Base-by-base conservation (phyloP, 768 basidiomycete genomes). In the Mycena rosella region DNA sequence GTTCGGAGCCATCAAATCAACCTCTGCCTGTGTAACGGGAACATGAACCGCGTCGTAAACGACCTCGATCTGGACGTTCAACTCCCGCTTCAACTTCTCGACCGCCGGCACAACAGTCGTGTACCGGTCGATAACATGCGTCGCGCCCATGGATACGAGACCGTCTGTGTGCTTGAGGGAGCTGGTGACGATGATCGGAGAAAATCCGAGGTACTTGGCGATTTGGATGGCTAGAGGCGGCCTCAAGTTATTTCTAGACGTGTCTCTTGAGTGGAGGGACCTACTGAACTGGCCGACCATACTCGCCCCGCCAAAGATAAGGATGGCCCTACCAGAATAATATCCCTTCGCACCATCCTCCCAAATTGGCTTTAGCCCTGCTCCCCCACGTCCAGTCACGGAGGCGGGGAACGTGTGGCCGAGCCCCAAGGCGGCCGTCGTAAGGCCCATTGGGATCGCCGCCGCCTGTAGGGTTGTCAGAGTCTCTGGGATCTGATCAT, bases 131-230 rank as follows among this genome's bases (percentile, higher is more conserved):
- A 86, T 63, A 20, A 86, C 75, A 42, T 81, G 63, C 1, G 84
- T 83, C 5, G 80, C 84, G 11, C 84, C 83, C 26, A 83, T 69
- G 5, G 73, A 76, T 65, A 78, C 77, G 26, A 84, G 78, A 13
- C 65, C 60, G 0, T 70, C 63, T 34, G 76, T 52, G 44, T 82
- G 76, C 18, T 74, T 69, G 9, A 70, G 65, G n/a, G 79, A 81
- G 0, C 84, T 77, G 1, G 78, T 83, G 26, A 79, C 72, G 18
- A 85, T 83, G 55, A 84, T 81, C 7, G 83, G 82, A 10, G 78
- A 75, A 70, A 83, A 83, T 0, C 81, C 83, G 2, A 81, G 77
- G 34, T 79, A 60, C 38, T 72, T 78, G 1, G 84, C 83, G 18
- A 84, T 75, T 69, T 85, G 84, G 61, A 81, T 77, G 17, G 60